Evolutionary conservation across 257 asterid genomes (phyloP).

Genomic region (Solanum arcanum): DNA sequence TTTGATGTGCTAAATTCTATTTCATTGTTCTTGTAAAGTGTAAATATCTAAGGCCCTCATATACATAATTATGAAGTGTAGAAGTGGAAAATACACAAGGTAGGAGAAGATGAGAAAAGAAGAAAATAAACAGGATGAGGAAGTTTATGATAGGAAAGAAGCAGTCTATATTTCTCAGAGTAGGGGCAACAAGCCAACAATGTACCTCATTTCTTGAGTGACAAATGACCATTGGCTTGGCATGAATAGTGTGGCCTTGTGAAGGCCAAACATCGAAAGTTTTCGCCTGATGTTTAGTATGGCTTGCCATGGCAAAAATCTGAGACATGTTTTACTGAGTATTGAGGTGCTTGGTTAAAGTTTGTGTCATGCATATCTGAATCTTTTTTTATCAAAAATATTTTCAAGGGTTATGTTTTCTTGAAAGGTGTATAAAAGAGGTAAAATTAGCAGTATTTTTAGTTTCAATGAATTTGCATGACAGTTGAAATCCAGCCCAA

Average conservation of each 20-base stretch:
- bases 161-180: not conserved
- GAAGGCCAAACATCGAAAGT: not conserved
- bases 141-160: not conserved
- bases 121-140: not conserved
- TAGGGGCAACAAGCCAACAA: not conserved
- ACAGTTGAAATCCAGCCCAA: not conserved
- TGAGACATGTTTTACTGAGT: not conserved
- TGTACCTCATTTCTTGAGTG: not conserved
- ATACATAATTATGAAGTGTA: not conserved
- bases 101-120: not conserved
- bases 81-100: not conserved
- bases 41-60: not conserved
- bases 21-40: not conserved
- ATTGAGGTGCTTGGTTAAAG: not conserved
- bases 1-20: constrained; percentile 35
- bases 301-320: not conserved
- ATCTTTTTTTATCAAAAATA: not conserved
- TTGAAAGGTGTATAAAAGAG: not conserved
- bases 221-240: not conserved
- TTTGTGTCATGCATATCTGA: not conserved
- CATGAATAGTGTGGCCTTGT: not conserved
- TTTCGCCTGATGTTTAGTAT: not conserved
- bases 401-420: not conserved
- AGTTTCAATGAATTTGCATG: not conserved
- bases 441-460: too few relatives aligned